These are phyloP conservation scores for Penicillium tannophilum DNA, from an alignment of 495 filamentous ascomycete genomes.

Conservation along the genomic window DNA sequence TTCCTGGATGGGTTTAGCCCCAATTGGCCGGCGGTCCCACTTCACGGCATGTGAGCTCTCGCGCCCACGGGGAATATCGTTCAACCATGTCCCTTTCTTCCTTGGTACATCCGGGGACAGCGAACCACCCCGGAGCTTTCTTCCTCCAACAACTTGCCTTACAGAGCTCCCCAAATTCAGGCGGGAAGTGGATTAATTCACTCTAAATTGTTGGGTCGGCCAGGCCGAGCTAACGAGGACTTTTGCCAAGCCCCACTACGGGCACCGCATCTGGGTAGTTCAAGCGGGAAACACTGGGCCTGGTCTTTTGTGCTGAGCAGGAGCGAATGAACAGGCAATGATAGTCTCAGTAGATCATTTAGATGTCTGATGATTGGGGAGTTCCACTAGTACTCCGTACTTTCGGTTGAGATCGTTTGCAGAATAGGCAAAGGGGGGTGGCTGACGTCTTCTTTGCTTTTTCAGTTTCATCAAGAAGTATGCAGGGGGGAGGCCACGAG, in stretches of 20 bases:
- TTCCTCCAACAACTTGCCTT: background rate
- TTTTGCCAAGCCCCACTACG: background rate
- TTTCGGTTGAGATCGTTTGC: too few relatives aligned
- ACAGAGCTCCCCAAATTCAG: background rate
- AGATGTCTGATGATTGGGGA: too few relatives aligned
- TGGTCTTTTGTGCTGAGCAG: background rate
- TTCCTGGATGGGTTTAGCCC: conserved; percentile 3
- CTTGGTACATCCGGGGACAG: background rate
- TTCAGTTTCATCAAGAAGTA: conserved; percentile 7
- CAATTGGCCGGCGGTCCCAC: conserved; percentile 9
- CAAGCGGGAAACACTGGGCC: background rate
- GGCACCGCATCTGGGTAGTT: conserved; percentile 5
- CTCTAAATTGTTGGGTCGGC: background rate
- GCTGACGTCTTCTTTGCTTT: conserved; percentile 10
- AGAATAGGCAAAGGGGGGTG: background rate
- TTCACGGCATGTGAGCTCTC: conserved; percentile 17
- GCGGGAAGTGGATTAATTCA: background rate
- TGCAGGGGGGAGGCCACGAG: conserved; percentile 1
- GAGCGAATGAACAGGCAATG: background rate
- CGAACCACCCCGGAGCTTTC: background rate
- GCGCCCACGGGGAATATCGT: background rate
- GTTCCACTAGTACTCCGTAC: too few relatives aligned
- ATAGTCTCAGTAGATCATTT: too few relatives aligned
- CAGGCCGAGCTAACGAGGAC: background rate
- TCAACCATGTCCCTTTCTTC: background rate